A percentile compares a stretch with the other conserved stretches of the same genome.
Conservation (phyloP, 2,329 filamentous ascomycete species). For the Ambrosiella beaveri region DNA sequence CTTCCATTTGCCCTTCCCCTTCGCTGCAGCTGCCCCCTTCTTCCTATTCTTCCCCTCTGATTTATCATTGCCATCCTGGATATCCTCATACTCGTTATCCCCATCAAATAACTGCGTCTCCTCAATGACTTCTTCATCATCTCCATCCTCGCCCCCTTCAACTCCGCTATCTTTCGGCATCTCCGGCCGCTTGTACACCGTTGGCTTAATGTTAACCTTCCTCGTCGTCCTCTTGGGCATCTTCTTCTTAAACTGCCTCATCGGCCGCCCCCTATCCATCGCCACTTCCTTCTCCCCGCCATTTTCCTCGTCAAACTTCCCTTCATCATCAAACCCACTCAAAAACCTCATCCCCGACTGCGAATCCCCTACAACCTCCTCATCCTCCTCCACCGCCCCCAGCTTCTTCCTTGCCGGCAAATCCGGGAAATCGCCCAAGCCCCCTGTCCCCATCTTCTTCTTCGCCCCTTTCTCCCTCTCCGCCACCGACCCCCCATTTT, state of each 20-base stretch:
- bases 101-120: constrained; percentile 21
- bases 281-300: constrained; percentile 25
- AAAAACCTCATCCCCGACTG: constrained; percentile 29
- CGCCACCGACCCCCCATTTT: constrained; percentile 30
- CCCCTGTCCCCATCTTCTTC: neutral
- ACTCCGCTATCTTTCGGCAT: constrained; percentile 11
- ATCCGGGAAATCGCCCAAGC: constrained; percentile 18
- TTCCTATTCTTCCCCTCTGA: constrained; percentile 12
- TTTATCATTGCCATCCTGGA: constrained; percentile 11
- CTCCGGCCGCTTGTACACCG: constrained; percentile 29
- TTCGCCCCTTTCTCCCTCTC: constrained; percentile 17
- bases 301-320: constrained; percentile 34
- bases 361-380: constrained; percentile 26
- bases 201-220: constrained; percentile 45
- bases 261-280: constrained; percentile 39
- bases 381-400: neutral
- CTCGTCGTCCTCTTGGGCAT: constrained; percentile 65
- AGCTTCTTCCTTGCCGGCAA: constrained; percentile 3
- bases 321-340: constrained; percentile 48
- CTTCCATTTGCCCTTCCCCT: constrained; percentile 17
- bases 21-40: constrained; percentile 17
- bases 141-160: constrained; percentile 19
- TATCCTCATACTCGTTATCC: constrained; percentile 20
- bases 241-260: constrained; percentile 62
- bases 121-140: constrained; percentile 22